Base-by-base conservation (phyloP, 306 rosid genomes). In the Dryas alaskensis region DNA sequence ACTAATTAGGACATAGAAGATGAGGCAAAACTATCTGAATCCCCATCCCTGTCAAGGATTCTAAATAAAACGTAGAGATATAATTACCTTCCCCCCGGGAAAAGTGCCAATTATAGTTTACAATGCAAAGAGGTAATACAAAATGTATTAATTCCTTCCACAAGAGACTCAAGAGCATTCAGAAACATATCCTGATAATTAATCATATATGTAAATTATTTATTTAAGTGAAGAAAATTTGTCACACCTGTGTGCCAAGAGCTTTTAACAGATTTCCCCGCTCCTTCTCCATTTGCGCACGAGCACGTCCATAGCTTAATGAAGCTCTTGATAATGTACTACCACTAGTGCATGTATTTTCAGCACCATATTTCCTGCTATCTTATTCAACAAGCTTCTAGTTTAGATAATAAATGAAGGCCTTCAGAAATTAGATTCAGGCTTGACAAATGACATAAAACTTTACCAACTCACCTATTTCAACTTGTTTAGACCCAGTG, bases 231-330 rank as follows among this genome's bases (percentile, higher is more conserved):
- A 39, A 62, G 43, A 51, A 60, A 64, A 17, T 65, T 16, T 57
- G 55, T 62, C 80, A 73, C 58, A 94, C 98, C 98, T 91, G 97
- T 76, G 99, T 88, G 66, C 97, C 97, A 78, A 94, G 90, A 76
- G 96, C 90, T 86, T 94, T 94, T 73, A 94, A 82, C 74, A 94
- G 68, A 80, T 75, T 92, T 16, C 97, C 99, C 13, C 87, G 90
- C 78, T 94, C 97, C 87, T 92, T 94, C 83, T 94, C 99, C 97
- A 94, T 90, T 81, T 94, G 97, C 8, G 92, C 97, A 75, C 96
- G 87, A 40, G 99, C 90, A 31, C 82, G 96, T 11, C 93, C 91
- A 81, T 87, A 92, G 74, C 68, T 87, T 76, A 87, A 75, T 4
- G 99, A 87, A 49, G 97, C 99, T 83, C 92, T 89, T 0, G 95